These are phyloP conservation scores for Tuctoria greenei DNA, from an alignment of 176 grass and related monocot genomes.

Conservation along the genomic window DNA sequence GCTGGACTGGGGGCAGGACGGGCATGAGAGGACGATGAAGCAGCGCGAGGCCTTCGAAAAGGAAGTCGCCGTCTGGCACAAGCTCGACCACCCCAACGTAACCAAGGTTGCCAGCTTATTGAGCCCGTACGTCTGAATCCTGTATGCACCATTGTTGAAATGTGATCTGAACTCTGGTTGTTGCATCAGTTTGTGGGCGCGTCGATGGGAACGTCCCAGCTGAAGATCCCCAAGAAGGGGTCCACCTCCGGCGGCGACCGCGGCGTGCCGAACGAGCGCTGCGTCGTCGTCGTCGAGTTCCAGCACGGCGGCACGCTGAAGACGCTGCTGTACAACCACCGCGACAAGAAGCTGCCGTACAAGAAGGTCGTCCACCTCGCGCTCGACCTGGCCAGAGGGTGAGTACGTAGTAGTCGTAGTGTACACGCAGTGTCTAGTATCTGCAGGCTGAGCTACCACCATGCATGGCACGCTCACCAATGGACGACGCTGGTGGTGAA, in stretches of 20 bases:
- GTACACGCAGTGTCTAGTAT: no score
- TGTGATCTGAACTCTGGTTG: background rate
- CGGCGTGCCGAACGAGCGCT: constrained; percentile 39
- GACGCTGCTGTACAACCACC: constrained; percentile 65
- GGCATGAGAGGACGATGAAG: constrained; percentile 41
- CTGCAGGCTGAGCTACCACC: no score
- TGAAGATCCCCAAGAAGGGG: constrained; percentile 60
- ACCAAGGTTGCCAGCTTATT: constrained; percentile 56
- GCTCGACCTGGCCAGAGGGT: constrained; percentile 67
- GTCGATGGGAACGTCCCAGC: constrained; percentile 67
- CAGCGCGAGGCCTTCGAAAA: constrained; percentile 77
- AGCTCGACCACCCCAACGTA: constrained; percentile 79
- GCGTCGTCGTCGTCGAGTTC: constrained; percentile 77
- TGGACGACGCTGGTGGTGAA: no score
- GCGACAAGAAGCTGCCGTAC: constrained; percentile 58
- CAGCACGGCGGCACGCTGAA: constrained; percentile 74
- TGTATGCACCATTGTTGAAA: background rate
- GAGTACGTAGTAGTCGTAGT: no score
- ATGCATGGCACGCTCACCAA: no score
- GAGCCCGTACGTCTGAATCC: background rate
- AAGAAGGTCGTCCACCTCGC: constrained; percentile 62
- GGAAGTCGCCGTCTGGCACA: constrained; percentile 83
- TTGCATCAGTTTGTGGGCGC: constrained; percentile 77
- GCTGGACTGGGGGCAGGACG: constrained; percentile 70
- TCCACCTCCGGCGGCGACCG: background rate